These are phyloP conservation scores for Picochlorum sp. DNA, from an alignment of 139 green algal species.

Conservation along the genomic window DNA sequence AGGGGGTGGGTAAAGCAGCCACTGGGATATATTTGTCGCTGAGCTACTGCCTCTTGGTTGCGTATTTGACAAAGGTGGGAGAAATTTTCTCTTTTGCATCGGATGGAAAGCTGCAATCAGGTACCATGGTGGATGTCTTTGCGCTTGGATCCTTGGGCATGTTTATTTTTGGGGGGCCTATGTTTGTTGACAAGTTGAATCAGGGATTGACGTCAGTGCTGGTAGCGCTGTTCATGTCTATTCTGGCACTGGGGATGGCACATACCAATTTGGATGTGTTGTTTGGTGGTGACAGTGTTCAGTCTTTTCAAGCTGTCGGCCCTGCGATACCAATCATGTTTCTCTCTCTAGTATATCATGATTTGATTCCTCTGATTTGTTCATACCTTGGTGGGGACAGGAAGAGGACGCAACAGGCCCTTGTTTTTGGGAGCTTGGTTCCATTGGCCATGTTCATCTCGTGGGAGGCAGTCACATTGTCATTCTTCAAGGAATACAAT, in stretches of 20 bases:
- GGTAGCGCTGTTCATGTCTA: slow-evolving; percentile 29
- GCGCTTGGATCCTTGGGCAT: slow-evolving; percentile 14
- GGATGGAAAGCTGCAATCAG: slow-evolving; percentile 3
- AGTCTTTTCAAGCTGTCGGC: slow-evolving; percentile 18
- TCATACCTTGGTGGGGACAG: slow-evolving; percentile 50
- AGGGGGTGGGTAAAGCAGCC: slow-evolving; percentile 11
- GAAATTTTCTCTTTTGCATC: slow-evolving; percentile 32
- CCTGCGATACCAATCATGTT: slow-evolving; percentile 54
- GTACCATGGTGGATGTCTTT: slow-evolving; percentile 6
- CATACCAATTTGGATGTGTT: slow-evolving; percentile 19
- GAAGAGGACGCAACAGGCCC: slow-evolving; percentile 11
- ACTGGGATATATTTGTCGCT: slow-evolving; percentile 49
- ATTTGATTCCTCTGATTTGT: slow-evolving; percentile 65
- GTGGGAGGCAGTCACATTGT: slow-evolving; percentile 54
- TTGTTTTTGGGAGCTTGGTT: slow-evolving; percentile 40
- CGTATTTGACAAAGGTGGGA: slow-evolving; percentile 50
- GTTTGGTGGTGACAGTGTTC: slow-evolving; percentile 4
- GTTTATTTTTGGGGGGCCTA: slow-evolving; percentile 24
- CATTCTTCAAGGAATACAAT: slow-evolving; percentile 4
- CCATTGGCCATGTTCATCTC: slow-evolving; percentile 62
- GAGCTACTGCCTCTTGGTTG: slow-evolving; percentile 52
- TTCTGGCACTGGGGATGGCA: slow-evolving; percentile 23
- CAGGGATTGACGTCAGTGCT: slow-evolving; percentile 34
- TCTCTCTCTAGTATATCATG: slow-evolving; percentile 65
- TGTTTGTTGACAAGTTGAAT: slow-evolving; percentile 23